phyloP scores from a whole-genome alignment of 2,329 filamentous ascomycete genomes.

The Xenoacremonium recifei region DNA sequence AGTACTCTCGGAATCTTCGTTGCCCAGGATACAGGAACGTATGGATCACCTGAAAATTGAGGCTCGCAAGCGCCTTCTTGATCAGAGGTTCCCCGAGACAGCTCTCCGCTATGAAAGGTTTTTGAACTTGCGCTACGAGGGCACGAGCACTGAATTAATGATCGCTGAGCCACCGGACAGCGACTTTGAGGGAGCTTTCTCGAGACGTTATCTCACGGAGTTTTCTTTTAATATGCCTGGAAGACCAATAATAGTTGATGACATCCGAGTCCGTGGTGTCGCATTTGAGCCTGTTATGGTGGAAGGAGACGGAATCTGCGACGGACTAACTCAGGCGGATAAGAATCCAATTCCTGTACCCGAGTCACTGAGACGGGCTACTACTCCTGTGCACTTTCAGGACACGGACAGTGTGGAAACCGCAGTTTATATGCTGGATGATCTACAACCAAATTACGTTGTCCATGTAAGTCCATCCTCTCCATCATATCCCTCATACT shows the following conservation, averaged over 20 bases:
- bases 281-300: too few species aligned
- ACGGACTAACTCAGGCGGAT: too few species aligned
- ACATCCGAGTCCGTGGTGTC: constrained; percentile 43
- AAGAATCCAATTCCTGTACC: too few species aligned
- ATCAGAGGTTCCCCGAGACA: constrained; percentile 30
- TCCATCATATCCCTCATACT: too few species aligned
- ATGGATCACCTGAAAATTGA: constrained; percentile 22
- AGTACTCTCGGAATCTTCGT: constrained; percentile 16
- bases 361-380: too few species aligned
- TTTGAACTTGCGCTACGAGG: constrained; percentile 44
- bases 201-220: constrained; percentile 36
- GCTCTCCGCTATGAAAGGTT: constrained; percentile 43
- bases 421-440: too few species aligned
- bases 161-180: constrained; percentile 28
- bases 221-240: constrained; percentile 39
- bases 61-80: constrained; percentile 18
- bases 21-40: constrained; percentile 19
- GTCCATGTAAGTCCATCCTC: too few species aligned
- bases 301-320: too few species aligned
- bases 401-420: too few species aligned
- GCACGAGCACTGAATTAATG: constrained; percentile 43
- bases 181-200: constrained; percentile 33
- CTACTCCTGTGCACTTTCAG: too few species aligned
- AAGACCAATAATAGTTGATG: constrained; percentile 40
- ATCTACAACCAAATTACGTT: too few species aligned